phyloP scores from a whole-genome alignment of 768 basidiomycete species.

The Phlebiopsis gigantea region DNA sequence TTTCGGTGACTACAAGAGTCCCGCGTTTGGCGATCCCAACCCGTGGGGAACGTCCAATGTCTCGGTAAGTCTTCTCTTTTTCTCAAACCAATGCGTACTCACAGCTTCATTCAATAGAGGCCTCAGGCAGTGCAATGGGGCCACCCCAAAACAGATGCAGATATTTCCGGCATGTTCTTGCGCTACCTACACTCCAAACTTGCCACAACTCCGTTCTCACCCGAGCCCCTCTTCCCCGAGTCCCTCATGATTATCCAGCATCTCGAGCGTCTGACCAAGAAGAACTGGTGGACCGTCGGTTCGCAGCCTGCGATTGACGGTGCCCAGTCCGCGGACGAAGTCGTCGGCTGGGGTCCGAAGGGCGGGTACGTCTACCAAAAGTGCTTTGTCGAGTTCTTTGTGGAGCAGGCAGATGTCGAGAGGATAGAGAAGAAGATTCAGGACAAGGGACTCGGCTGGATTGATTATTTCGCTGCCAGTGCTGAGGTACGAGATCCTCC shows the following conservation, averaged over 20 bases:
- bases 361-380: constrained; percentile 97
- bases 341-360: constrained; percentile 91
- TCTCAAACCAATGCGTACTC: no score
- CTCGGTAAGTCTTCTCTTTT: constrained; percentile 37
- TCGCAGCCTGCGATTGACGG: constrained; percentile 94
- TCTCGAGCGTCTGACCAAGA: constrained; percentile 68
- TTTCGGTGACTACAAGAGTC: constrained; percentile 96
- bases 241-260: constrained; percentile 75
- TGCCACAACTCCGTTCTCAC: constrained; percentile 83
- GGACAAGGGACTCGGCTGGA: constrained; percentile 52
- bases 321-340: constrained; percentile 61
- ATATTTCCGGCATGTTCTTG: constrained; percentile 77
- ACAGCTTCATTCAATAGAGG: neutral
- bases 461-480: constrained; percentile 87
- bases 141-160: constrained; percentile 53
- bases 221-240: constrained; percentile 74
- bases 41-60: constrained; percentile 71
- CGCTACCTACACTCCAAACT: constrained; percentile 72
- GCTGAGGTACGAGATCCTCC: constrained; percentile 43
- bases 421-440: constrained; percentile 53
- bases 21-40: constrained; percentile 82
- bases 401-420: constrained; percentile 50
- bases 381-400: constrained; percentile 96
- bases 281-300: constrained; percentile 93
- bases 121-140: constrained; percentile 57